These are phyloP conservation scores for Metschnikowia lochheadii DNA, from an alignment of 805 yeast species.

Conservation along the genomic window DNA sequence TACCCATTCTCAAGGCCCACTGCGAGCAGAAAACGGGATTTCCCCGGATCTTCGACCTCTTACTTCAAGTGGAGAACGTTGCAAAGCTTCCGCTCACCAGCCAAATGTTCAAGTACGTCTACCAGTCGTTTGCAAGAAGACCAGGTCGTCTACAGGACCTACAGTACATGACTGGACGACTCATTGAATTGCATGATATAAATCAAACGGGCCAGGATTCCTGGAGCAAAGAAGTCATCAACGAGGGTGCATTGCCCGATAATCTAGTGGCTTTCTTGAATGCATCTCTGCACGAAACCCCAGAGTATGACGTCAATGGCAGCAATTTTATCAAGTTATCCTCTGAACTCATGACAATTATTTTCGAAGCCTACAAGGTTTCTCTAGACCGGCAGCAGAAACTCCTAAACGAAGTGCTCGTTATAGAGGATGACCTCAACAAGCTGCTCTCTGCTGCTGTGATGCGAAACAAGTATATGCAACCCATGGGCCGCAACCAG, in stretches of 20 bases:
- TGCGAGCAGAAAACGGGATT: constrained; percentile 12
- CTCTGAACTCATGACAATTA: constrained; percentile 10
- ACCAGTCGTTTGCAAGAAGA: constrained; percentile 13
- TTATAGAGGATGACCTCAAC: constrained; percentile 7
- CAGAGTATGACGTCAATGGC: constrained; percentile 4
- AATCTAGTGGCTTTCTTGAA: constrained; percentile 5
- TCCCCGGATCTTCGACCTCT: constrained; percentile 10
- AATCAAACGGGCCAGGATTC: constrained; percentile 10
- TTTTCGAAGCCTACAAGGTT: constrained; percentile 10
- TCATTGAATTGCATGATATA: constrained; percentile 12
- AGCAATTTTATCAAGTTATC: constrained; percentile 14
- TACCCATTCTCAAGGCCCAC: constrained; percentile 18
- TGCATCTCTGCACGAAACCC: constrained; percentile 1
- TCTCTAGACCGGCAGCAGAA: constrained; percentile 4
- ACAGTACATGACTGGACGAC: constrained; percentile 9
- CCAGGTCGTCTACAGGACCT: constrained; percentile 6
- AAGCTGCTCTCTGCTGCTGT: constrained; percentile 2
- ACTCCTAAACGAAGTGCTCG: constrained; percentile 4
- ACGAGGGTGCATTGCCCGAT: constrained; percentile 10
- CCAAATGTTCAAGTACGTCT: constrained; percentile 22
- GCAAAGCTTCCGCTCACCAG: constrained; percentile 31
- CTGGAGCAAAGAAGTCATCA: constrained; percentile 11
- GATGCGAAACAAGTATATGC: neutral
- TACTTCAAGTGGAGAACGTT: constrained; percentile 19
- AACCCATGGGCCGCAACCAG: neutral